Evolutionary conservation across 225 moss, liverwort and hornwort species (phyloP), one percentile per base, ranked within the genome.

Genomic region (Pseudoscleropodium purum): DNA sequence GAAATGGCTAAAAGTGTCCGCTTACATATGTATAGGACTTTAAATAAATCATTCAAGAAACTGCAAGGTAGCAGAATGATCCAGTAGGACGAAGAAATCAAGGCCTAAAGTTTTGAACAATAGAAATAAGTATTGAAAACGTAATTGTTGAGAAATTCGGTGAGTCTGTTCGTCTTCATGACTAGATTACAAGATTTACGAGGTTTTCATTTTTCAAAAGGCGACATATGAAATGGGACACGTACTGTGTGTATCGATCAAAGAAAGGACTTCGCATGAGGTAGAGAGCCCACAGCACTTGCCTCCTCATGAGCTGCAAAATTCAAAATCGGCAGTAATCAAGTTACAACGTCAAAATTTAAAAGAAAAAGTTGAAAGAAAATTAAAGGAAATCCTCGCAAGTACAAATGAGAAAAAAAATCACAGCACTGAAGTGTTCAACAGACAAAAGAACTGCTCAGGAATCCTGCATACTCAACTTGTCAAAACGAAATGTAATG

Each of bases 181-280:
- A 87, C 11, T 77, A 51, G 33, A 83, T 60, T 67, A 33, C 31
- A 82, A 63, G 10, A 57, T 49, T 63, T 17, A 52, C 52, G 33
- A 65, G 51, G 39, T 49, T 74, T 43, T 20, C 52, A 51, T 13
- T 39, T 61, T 62, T 63, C 49, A 49, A 61, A 80, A 79, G 57
- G 41, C 56, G 26, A 60, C 88, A 39, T 24, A 81, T 67, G 73
- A 54, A 68, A 82, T 47, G 57, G 60, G n/a, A 63, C 31, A 80
- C 37, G 67, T 56, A 98, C 98, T 95, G 95, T 45, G 96, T 96
- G 89, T 95, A 96, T 90, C 83, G 91, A 90, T 96, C 91, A 56
- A 99, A 99, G 88, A 97, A 99, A 73, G 98, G 98, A 90, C 95
- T 96, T 89, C 98, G 94, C 96, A 99, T 96, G 21, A 93, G 86